Conservation (phyloP, 2,329 filamentous ascomycete species). For the Incumbomyces delicatus region DNA sequence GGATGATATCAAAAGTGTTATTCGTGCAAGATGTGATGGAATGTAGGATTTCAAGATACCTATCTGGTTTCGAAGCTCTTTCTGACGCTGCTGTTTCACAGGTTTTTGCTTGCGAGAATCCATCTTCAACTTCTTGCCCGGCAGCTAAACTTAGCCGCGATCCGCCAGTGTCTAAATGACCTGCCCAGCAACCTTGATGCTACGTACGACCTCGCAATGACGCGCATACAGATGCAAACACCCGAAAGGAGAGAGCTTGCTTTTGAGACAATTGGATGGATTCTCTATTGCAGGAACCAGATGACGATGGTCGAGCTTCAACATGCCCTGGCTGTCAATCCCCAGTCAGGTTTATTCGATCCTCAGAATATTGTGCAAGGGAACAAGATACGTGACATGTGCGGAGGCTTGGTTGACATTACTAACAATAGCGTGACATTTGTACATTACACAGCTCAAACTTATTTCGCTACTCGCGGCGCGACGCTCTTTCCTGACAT, state of each 20-base stretch:
- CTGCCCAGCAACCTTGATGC: background rate
- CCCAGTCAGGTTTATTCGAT: background rate
- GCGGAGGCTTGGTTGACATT: background rate
- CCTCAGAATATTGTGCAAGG: background rate
- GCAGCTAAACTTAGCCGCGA: background rate
- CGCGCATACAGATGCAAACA: background rate
- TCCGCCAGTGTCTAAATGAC: background rate
- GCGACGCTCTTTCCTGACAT: background rate
- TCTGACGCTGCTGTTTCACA: no score
- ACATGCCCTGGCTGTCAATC: background rate
- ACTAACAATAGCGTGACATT: background rate
- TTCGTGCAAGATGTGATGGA: background rate
- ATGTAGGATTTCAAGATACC: no score
- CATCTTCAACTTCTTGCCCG: background rate
- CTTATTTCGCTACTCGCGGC: background rate
- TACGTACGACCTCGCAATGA: background rate
- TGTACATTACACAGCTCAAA: background rate
- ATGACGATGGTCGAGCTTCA: background rate
- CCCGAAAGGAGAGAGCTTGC: background rate
- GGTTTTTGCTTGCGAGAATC: background rate
- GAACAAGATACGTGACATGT: background rate
- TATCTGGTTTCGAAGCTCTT: no score
- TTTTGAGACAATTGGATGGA: background rate
- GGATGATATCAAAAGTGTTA: background rate
- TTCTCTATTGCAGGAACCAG: background rate